Evolutionary conservation across 2,329 filamentous ascomycete species (phyloP).

Genomic region (Trichoderma aggressivum): DNA sequence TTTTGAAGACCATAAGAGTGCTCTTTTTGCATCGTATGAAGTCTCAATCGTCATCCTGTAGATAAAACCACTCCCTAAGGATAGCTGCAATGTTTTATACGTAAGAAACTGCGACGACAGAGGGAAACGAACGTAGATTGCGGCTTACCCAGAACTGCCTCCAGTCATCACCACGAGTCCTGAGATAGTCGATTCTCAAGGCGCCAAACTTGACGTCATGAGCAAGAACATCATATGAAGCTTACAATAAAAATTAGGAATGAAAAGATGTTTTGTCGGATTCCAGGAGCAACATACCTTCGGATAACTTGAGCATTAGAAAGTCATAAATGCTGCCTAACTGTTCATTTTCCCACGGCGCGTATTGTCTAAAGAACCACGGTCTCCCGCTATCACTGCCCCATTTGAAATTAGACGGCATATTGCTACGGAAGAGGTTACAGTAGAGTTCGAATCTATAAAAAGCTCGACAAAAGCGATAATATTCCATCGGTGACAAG

Average conservation of each 20-base stretch:
- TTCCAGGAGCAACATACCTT: neutral
- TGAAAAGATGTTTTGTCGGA: neutral
- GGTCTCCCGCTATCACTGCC: neutral
- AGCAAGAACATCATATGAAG: neutral
- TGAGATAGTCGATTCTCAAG: neutral
- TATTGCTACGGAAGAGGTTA: neutral
- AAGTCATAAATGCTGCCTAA: neutral
- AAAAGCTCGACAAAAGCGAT: neutral
- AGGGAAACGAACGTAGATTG: neutral
- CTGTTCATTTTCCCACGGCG: neutral
- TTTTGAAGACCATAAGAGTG: neutral
- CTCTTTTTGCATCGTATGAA: neutral
- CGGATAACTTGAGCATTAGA: neutral
- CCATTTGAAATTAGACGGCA: neutral
- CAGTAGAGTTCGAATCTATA: neutral
- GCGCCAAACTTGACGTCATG: neutral
- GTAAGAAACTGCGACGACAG: neutral
- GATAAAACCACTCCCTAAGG: neutral
- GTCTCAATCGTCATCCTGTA: neutral
- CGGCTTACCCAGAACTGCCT: neutral
- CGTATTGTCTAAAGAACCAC: neutral
- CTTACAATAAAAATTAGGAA: neutral
- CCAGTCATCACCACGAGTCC: neutral
- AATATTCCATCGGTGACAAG: neutral
- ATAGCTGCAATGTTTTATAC: neutral